These are phyloP conservation scores for Phallus indusiatus DNA, from an alignment of 768 basidiomycete species.

Conservation along the genomic window DNA sequence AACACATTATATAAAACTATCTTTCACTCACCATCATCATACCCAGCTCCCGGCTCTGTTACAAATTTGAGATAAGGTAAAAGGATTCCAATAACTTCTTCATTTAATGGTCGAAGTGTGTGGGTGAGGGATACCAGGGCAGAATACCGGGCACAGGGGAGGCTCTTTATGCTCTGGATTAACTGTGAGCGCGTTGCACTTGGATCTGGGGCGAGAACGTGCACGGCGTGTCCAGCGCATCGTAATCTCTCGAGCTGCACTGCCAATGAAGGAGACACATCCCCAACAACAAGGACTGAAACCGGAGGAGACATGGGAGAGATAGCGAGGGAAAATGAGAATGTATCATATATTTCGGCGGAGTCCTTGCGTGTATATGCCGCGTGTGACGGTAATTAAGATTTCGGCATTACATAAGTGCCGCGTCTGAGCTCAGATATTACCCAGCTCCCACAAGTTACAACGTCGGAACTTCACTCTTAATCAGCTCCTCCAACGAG, in stretches of 20 bases:
- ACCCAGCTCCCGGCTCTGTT: background rate
- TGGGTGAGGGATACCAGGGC: background rate
- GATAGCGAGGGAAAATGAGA: background rate
- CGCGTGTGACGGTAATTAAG: background rate
- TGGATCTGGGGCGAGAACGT: background rate
- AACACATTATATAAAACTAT: background rate
- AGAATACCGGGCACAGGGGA: background rate
- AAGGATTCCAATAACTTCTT: background rate
- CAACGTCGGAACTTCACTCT: background rate
- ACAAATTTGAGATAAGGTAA: background rate
- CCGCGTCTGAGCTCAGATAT: background rate
- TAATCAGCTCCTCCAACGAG: background rate
- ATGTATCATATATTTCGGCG: too few relatives aligned
- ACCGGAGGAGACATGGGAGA: background rate
- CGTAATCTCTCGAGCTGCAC: background rate
- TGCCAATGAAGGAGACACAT: background rate
- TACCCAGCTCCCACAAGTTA: too few relatives aligned
- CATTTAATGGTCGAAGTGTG: background rate
- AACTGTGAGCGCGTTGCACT: background rate
- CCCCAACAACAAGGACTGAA: background rate
- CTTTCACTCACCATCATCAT: background rate
- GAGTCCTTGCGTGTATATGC: background rate
- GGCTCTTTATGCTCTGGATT: background rate
- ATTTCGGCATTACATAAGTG: background rate
- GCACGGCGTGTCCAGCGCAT: background rate